Percentiles rank a stretch among this genome's conserved stretches.
Conservation (phyloP, 169 alveolate species). For the Cryptosporidium meleagridis region DNA sequence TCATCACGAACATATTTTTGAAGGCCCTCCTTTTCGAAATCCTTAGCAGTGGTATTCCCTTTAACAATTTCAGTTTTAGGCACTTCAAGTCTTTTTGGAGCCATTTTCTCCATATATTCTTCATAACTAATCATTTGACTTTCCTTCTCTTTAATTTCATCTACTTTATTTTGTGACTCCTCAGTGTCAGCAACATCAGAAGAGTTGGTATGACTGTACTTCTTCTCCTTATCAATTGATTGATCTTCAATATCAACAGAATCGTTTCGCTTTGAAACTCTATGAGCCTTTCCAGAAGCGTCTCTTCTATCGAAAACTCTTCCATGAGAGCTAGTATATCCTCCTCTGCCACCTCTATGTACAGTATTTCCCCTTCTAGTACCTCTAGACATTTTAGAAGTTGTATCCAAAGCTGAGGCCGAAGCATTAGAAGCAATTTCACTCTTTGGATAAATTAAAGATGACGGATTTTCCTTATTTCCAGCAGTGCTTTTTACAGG, state of each 20-base stretch:
- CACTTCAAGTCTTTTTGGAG: slow-evolving; percentile 21
- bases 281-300: slow-evolving; percentile 63
- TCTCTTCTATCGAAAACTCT: slow-evolving; percentile 68
- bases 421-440: neutral
- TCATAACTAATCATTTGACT: slow-evolving; percentile 45
- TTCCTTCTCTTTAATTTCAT: neutral
- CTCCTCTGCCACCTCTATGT: slow-evolving; percentile 74
- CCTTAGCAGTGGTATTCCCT: slow-evolving; percentile 55
- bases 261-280: slow-evolving; percentile 19
- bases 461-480: slow-evolving; percentile 29
- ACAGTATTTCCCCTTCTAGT: slow-evolving; percentile 33
- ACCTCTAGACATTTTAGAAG: slow-evolving; percentile 6
- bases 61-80: neutral
- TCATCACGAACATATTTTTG: slow-evolving; percentile 42
- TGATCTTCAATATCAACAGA: neutral
- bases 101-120: slow-evolving; percentile 55
- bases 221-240: neutral
- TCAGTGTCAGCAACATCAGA: neutral
- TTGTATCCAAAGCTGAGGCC: neutral
- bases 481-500: neutral
- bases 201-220: neutral
- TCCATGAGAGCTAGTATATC: slow-evolving; percentile 38
- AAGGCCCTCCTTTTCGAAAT: slow-evolving; percentile 55
- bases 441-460: slow-evolving; percentile 39
- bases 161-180: neutral